Conservation (phyloP, 345 rosid genomes). For the Citrus medica region DNA sequence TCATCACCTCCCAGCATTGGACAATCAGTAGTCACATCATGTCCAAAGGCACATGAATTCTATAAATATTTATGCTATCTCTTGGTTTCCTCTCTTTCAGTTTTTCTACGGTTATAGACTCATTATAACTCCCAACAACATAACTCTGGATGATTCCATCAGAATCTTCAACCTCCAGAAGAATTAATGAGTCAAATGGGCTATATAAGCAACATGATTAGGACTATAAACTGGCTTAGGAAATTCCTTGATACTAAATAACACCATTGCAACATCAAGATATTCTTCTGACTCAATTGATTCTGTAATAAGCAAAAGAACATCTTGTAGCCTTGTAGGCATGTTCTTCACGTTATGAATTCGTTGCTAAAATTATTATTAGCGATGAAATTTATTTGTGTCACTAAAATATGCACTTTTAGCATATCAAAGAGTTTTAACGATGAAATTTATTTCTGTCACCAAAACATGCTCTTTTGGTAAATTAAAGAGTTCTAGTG, state of each 20-base stretch:
- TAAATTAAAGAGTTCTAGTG: accelerated
- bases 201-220: not conserved
- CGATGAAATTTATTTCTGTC: too few relatives aligned
- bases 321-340: too few relatives aligned
- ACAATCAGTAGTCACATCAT: conserved; percentile 47
- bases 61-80: conserved; percentile 32
- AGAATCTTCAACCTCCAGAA: conserved; percentile 44
- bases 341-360: too few relatives aligned
- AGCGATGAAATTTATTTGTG: too few relatives aligned
- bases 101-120: conserved; percentile 32
- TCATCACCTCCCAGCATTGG: conserved; percentile 35
- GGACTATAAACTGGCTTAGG: too few relatives aligned
- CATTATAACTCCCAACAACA: conserved; percentile 32
- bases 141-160: conserved; percentile 43
- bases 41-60: conserved; percentile 26
- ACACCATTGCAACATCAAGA: too few relatives aligned
- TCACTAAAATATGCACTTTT: too few relatives aligned
- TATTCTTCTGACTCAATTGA: not conserved
- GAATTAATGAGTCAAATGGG: conserved; percentile 43
- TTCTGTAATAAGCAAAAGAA: conserved; percentile 28
- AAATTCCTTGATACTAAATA: too few relatives aligned
- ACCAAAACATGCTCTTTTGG: too few relatives aligned
- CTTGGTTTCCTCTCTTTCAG: conserved; percentile 48
- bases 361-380: too few relatives aligned
- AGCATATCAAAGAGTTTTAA: too few relatives aligned